Evolutionary conservation across 495 filamentous ascomycete genomes (phyloP).

Genomic region (Penicillium cataractarum): DNA sequence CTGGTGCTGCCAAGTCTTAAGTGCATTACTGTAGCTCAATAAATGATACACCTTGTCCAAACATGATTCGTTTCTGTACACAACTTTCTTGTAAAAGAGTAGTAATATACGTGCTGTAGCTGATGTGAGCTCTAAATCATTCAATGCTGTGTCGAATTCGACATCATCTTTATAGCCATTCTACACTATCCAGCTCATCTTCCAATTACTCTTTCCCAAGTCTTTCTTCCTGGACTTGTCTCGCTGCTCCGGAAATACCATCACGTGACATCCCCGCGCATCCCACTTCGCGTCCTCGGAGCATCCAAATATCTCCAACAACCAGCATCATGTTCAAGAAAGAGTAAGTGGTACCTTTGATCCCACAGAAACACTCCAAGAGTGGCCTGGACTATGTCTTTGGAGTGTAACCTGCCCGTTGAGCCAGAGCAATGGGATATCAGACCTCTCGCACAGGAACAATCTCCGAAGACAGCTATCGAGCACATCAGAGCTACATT

Average conservation of each 20-base stretch:
- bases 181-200: no score
- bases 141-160: neutral
- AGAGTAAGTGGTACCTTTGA: conserved; percentile 59
- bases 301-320: conserved; percentile 21
- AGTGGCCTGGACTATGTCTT: neutral
- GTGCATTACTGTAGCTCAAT: conserved; percentile 17
- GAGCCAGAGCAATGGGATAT: neutral
- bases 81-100: neutral
- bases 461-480: conserved; percentile 3
- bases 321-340: conserved; percentile 80
- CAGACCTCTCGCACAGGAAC: neutral
- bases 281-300: conserved; percentile 30
- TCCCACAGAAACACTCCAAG: no score
- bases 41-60: conserved; percentile 22
- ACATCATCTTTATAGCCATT: no score
- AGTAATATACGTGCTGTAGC: no score
- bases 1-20: conserved; percentile 87
- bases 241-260: neutral
- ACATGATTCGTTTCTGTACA: neutral
- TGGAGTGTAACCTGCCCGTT: neutral
- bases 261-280: conserved; percentile 44
- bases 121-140: neutral
- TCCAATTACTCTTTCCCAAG: neutral
- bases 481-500: neutral
- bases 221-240: neutral